Evolutionary conservation across 176 grass and related monocot genomes (phyloP).

Genomic region (Cenchrus fungigraminus): DNA sequence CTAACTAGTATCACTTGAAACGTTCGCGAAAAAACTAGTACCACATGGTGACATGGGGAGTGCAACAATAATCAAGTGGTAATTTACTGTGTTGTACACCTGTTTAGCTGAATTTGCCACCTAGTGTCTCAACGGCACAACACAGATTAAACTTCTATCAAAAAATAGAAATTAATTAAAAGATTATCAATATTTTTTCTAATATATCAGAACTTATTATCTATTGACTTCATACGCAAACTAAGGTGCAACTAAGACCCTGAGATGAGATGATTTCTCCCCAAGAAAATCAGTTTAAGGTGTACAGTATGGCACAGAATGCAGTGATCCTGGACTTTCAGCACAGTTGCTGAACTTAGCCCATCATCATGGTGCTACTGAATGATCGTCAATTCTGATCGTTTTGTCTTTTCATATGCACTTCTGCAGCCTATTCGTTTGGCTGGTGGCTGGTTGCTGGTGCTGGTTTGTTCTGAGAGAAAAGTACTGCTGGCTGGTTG

Average conservation of each 20-base stretch:
- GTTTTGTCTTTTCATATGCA: conserved; percentile 17
- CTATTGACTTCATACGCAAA: not conserved
- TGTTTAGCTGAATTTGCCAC: not conserved
- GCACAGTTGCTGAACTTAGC: conserved; percentile 34
- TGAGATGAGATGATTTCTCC: not conserved
- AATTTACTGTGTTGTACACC: not conserved
- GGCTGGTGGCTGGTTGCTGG: too few relatives aligned
- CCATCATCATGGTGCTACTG: conserved; percentile 43
- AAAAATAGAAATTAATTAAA: not conserved
- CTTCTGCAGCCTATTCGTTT: not conserved
- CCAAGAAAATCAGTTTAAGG: not conserved
- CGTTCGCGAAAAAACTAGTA: not conserved
- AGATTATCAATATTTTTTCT: not conserved
- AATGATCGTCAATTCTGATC: conserved; percentile 32
- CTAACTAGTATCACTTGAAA: not conserved
- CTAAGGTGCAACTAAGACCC: not conserved
- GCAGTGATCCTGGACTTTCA: conserved; percentile 9
- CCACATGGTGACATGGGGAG: not conserved
- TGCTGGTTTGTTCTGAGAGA: too few relatives aligned
- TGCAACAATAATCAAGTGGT: not conserved
- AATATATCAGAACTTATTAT: not conserved
- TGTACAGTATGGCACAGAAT: not conserved
- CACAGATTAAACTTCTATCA: not conserved
- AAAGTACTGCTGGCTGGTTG: too few relatives aligned
- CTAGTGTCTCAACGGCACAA: not conserved